Evolutionary conservation across 75 land plant genomes (phyloP).

Genomic region (Cupressus sempervirens): DNA sequence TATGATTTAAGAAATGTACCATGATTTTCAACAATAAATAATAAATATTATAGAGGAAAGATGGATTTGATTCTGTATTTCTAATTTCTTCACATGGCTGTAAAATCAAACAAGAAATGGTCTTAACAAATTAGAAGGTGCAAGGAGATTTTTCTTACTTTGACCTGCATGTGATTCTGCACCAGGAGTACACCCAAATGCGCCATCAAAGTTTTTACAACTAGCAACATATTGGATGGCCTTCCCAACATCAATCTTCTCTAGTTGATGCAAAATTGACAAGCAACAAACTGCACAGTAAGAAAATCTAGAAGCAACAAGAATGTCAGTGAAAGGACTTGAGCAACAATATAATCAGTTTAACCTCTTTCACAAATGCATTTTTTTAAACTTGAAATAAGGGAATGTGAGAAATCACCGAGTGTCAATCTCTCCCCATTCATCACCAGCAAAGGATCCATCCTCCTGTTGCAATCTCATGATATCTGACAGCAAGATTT

Average conservation of each 20-base stretch:
- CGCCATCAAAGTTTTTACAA: slow-evolving; percentile 99
- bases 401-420: slow-evolving; percentile 84
- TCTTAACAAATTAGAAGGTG: not conserved
- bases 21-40: not conserved
- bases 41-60: not conserved
- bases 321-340: not conserved
- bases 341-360: slow-evolving; percentile 1
- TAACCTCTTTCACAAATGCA: not conserved
- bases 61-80: not conserved
- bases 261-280: slow-evolving; percentile 60
- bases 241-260: slow-evolving; percentile 74
- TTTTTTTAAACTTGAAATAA: not conserved
- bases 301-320: slow-evolving; percentile 57
- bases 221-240: slow-evolving; percentile 79
- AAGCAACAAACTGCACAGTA: slow-evolving; percentile 91
- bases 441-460: slow-evolving; percentile 97
- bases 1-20: not conserved
- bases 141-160: slow-evolving; percentile 40
- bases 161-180: slow-evolving; percentile 97
- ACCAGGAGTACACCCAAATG: slow-evolving; percentile 91
- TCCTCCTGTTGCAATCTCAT: slow-evolving; percentile 82
- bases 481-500: slow-evolving; percentile 49
- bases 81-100: not conserved
- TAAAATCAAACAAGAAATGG: not conserved
- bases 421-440: slow-evolving; percentile 98